Conservation (phyloP, 768 basidiomycete species). For the Mycena haematopus region DNA sequence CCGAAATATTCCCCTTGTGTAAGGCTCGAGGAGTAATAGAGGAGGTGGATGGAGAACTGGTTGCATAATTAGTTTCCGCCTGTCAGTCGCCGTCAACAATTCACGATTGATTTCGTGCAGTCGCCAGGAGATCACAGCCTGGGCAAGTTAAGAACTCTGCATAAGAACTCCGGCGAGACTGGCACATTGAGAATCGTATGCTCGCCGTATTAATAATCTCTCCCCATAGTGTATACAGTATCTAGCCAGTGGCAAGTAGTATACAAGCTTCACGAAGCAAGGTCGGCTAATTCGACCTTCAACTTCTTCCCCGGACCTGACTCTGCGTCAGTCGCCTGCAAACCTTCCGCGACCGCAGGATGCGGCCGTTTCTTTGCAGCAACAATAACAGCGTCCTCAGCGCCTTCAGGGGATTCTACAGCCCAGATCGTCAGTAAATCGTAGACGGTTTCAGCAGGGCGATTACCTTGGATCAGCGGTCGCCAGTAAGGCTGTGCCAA, state of each 20-base stretch:
- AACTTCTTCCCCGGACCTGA: slow-evolving; percentile 21
- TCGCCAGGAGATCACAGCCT: no score
- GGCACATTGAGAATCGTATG: no score
- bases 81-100: no score
- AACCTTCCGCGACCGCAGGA: background rate
- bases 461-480: slow-evolving; percentile 36
- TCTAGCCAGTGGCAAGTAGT: no score
- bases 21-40: background rate
- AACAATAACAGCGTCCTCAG: background rate
- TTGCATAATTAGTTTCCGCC: no score
- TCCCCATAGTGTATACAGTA: no score
- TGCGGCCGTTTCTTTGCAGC: slow-evolving; percentile 20
- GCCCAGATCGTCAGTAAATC: background rate
- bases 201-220: no score
- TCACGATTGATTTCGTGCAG: no score
- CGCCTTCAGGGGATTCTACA: slow-evolving; percentile 3
- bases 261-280: background rate
- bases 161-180: no score
- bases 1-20: background rate
- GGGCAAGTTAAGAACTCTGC: no score
- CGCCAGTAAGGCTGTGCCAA: slow-evolving; percentile 71
- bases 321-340: background rate
- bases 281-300: slow-evolving; percentile 3
- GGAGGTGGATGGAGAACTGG: no score
- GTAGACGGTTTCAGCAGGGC: background rate